Conservation (phyloP, 768 basidiomycete genomes). For the Mrakia blollopis region DNA sequence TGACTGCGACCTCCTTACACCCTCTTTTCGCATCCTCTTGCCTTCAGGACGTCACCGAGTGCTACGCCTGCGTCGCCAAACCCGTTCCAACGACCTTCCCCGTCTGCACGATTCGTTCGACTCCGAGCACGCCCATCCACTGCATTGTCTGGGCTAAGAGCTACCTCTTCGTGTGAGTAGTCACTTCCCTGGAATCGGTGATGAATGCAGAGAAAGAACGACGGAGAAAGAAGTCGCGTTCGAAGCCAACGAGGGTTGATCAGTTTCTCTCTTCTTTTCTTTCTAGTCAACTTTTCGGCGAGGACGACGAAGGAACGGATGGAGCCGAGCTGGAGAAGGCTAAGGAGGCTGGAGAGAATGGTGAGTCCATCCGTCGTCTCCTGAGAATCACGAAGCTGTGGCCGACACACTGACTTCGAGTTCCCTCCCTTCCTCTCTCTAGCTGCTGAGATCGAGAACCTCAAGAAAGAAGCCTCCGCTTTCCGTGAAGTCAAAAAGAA, state of each 20-base stretch:
- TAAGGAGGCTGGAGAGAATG: slow-evolving; percentile 87
- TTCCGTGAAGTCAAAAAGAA: slow-evolving; percentile 74
- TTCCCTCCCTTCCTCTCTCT: neutral
- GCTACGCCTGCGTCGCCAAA: slow-evolving; percentile 94
- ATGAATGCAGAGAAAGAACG: neutral
- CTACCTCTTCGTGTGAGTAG: slow-evolving; percentile 79
- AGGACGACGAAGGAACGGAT: slow-evolving; percentile 68
- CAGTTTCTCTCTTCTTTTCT: neutral
- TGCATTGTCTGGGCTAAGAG: slow-evolving; percentile 99
- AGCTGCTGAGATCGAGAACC: slow-evolving; percentile 85
- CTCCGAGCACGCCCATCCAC: slow-evolving; percentile 94
- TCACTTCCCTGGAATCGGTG: neutral
- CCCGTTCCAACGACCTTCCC: slow-evolving; percentile 90
- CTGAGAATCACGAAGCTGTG: neutral
- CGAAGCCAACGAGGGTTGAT: neutral
- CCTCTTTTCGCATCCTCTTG: neutral
- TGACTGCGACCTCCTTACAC: neutral
- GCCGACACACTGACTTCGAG: neutral
- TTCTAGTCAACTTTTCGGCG: slow-evolving; percentile 82
- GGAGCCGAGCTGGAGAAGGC: slow-evolving; percentile 81
- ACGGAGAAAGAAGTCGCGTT: no score
- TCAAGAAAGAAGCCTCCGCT: slow-evolving; percentile 82
- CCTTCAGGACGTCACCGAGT: slow-evolving; percentile 74
- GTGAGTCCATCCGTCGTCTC: slow-evolving; percentile 46
- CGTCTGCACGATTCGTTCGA: slow-evolving; percentile 95